Conservation (phyloP, 257 asterid species). For the Solanum chmielewskii region DNA sequence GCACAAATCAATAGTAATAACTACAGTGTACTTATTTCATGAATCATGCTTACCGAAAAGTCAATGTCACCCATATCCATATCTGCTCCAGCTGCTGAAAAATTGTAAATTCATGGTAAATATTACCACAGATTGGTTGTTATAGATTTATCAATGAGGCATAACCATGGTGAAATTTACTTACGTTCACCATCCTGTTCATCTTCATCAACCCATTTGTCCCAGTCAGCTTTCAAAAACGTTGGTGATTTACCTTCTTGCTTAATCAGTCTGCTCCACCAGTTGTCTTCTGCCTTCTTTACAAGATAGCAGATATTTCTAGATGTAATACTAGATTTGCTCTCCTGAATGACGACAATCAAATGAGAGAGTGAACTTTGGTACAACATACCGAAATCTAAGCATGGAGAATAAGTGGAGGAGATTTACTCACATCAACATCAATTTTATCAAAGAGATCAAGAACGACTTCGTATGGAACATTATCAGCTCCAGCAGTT, state of each 20-base stretch:
- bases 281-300: conserved; percentile 64
- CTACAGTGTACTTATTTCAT: background rate
- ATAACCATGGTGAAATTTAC: background rate
- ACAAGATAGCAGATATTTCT: conserved; percentile 45
- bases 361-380: background rate
- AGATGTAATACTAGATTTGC: conserved; percentile 34
- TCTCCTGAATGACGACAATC: conserved; percentile 36
- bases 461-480: conserved; percentile 39
- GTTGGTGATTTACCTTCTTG: conserved; percentile 50
- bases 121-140: background rate
- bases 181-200: conserved; percentile 42
- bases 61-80: conserved; percentile 40
- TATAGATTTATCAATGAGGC: background rate
- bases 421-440: conserved; percentile 34
- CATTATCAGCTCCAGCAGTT: conserved; percentile 32
- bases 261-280: conserved; percentile 68
- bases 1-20: background rate
- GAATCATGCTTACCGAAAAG: conserved; percentile 34
- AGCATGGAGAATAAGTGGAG: too few relatives aligned
- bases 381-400: background rate
- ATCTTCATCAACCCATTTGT: conserved; percentile 80
- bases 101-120: background rate
- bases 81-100: conserved; percentile 25
- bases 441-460: conserved; percentile 55
- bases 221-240: conserved; percentile 78